A percentile compares a stretch with the other conserved stretches of the same genome.
These are phyloP conservation scores for Hordeum marinum DNA, from an alignment of 176 grass and related monocot genomes.

Conservation along the genomic window DNA sequence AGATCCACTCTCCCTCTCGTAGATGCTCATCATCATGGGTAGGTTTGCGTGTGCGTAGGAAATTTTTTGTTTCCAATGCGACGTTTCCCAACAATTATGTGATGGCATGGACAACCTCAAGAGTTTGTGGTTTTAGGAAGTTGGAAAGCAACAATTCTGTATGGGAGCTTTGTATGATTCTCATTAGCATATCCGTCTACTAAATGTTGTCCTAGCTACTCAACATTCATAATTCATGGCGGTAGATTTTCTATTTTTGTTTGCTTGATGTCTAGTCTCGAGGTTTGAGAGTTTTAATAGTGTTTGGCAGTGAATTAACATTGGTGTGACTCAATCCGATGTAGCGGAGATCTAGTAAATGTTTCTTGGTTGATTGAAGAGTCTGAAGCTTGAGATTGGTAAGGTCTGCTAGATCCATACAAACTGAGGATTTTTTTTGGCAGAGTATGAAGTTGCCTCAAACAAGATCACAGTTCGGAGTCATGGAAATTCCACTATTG, in stretches of 20 bases:
- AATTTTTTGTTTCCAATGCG: too few species aligned
- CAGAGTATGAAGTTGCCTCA: neutral
- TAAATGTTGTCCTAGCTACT: constrained; percentile 22
- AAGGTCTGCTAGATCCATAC: neutral
- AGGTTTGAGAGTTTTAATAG: constrained; percentile 18
- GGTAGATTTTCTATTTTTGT: constrained; percentile 23
- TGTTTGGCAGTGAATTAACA: constrained; percentile 20
- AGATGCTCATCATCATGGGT: too few species aligned
- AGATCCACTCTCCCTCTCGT: too few species aligned
- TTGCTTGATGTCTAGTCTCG: too few species aligned
- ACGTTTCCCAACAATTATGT: too few species aligned
- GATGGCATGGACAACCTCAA: constrained; percentile 6
- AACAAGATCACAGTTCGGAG: constrained; percentile 9
- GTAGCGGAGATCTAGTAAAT: constrained; percentile 35
- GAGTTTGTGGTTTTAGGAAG: constrained; percentile 18
- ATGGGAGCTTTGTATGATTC: neutral
- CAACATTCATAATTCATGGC: constrained; percentile 1
- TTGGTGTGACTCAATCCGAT: constrained; percentile 23
- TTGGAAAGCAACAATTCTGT: too few species aligned
- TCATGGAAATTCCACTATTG: neutral
- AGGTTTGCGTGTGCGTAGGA: too few species aligned
- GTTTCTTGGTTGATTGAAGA: neutral
- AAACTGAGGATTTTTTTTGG: neutral
- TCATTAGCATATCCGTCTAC: neutral
- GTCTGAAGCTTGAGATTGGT: constrained; percentile 30